These are phyloP conservation scores for Pseudogymnoascus sp. DNA, from an alignment of 2,329 filamentous ascomycete species.

Conservation along the genomic window DNA sequence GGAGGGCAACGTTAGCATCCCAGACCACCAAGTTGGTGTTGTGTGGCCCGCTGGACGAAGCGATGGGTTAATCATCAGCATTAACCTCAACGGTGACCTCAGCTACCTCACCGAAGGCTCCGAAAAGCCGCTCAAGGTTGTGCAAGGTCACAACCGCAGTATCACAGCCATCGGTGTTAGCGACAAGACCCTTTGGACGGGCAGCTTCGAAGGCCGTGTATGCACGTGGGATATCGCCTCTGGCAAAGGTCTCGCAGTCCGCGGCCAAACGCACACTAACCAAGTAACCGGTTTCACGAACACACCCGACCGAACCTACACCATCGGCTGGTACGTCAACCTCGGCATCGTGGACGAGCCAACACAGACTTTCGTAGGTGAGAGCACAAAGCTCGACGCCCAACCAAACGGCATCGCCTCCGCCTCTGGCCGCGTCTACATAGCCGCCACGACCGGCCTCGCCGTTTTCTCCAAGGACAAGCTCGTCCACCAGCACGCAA, in stretches of 20 bases:
- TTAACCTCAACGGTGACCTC: slow-evolving; percentile 82
- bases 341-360: slow-evolving; percentile 71
- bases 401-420: slow-evolving; percentile 73
- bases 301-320: slow-evolving; percentile 62
- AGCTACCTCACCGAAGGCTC: slow-evolving; percentile 77
- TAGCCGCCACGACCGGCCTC: slow-evolving; percentile 49
- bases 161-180: slow-evolving; percentile 69
- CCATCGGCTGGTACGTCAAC: slow-evolving; percentile 90
- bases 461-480: slow-evolving; percentile 55
- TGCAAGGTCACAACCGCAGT: slow-evolving; percentile 86
- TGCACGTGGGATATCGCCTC: slow-evolving; percentile 73
- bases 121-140: slow-evolving; percentile 59
- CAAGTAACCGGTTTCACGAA: slow-evolving; percentile 73
- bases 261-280: slow-evolving; percentile 78
- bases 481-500: slow-evolving; percentile 50
- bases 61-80: slow-evolving; percentile 82
- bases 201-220: slow-evolving; percentile 85
- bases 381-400: slow-evolving; percentile 58
- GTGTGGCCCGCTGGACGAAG: slow-evolving; percentile 77
- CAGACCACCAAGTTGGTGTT: slow-evolving; percentile 89
- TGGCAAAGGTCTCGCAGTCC: slow-evolving; percentile 63
- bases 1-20: slow-evolving; percentile 63
- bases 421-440: slow-evolving; percentile 42
- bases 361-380: slow-evolving; percentile 68
- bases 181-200: slow-evolving; percentile 69